Percentiles rank a stretch among this genome's conserved stretches.
Evolutionary conservation across 2,329 filamentous ascomycete species (phyloP).

Genomic region (Trichoderma sp.): DNA sequence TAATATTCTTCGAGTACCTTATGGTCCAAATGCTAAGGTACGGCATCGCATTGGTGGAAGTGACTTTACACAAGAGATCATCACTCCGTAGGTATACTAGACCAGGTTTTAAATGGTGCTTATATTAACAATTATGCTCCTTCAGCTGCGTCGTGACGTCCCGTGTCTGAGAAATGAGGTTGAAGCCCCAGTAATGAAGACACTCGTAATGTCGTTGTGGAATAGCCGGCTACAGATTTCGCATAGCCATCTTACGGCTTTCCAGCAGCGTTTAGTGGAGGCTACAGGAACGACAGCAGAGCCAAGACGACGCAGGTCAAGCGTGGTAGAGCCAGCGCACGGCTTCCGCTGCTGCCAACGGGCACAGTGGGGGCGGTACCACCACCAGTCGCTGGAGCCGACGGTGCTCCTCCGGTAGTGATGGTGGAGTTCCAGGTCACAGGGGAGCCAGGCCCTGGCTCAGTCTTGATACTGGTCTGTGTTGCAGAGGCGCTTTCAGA

Average conservation of each 20-base stretch:
- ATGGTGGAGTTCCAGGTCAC: neutral
- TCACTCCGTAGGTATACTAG: too few relatives aligned
- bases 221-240: neutral
- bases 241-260: neutral
- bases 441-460: neutral
- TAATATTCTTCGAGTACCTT: too few relatives aligned
- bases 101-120: too few relatives aligned
- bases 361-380: neutral
- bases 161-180: too few relatives aligned
- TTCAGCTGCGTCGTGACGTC: too few relatives aligned
- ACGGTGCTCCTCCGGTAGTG: neutral
- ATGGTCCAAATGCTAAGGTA: too few relatives aligned
- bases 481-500: neutral
- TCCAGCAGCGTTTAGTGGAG: neutral
- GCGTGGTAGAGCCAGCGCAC: neutral
- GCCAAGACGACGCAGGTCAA: neutral
- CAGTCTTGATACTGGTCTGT: neutral
- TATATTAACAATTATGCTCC: too few relatives aligned
- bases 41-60: too few relatives aligned
- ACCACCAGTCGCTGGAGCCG: conserved; percentile 2
- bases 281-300: neutral
- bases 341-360: conserved; percentile 1
- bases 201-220: neutral
- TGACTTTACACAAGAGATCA: too few relatives aligned
- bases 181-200: neutral